phyloP scores from a whole-genome alignment of 2,329 filamentous ascomycete genomes.

The Cladophialophora exuberans region DNA sequence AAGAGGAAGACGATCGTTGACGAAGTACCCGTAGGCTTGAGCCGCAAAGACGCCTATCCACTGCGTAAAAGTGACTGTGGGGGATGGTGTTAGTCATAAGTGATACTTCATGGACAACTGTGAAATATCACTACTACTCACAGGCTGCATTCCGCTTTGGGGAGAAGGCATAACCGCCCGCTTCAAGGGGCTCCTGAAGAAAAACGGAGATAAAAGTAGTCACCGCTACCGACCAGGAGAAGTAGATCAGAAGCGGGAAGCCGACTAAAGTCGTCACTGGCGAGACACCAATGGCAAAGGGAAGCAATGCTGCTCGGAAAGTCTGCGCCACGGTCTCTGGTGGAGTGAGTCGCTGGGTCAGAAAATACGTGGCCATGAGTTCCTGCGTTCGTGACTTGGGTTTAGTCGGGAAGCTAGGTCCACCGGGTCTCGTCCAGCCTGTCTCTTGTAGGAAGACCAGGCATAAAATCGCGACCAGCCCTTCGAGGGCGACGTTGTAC shows the following conservation, averaged over 20 bases:
- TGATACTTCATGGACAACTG: neutral
- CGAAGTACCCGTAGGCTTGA: conserved; percentile 6
- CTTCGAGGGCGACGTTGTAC: conserved; percentile 28
- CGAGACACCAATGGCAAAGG: conserved; percentile 14
- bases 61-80: conserved; percentile 5
- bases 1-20: conserved; percentile 32
- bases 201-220: neutral
- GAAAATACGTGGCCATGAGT: conserved; percentile 26
- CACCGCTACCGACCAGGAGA: neutral
- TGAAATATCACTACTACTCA: neutral
- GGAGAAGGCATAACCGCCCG: neutral
- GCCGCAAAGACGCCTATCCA: conserved; percentile 5
- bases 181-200: neutral
- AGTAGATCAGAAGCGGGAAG: neutral
- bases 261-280: neutral
- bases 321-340: neutral
- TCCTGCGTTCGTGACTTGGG: neutral
- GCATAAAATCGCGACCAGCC: conserved; percentile 15
- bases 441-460: conserved; percentile 32
- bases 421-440: neutral
- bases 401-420: conserved; percentile 6
- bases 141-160: conserved; percentile 25
- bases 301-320: neutral
- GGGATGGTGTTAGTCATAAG: too few species aligned
- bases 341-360: conserved; percentile 10